Base-by-base conservation (phyloP, 129 eudicot genomes). In the Artemisia argyi region DNA sequence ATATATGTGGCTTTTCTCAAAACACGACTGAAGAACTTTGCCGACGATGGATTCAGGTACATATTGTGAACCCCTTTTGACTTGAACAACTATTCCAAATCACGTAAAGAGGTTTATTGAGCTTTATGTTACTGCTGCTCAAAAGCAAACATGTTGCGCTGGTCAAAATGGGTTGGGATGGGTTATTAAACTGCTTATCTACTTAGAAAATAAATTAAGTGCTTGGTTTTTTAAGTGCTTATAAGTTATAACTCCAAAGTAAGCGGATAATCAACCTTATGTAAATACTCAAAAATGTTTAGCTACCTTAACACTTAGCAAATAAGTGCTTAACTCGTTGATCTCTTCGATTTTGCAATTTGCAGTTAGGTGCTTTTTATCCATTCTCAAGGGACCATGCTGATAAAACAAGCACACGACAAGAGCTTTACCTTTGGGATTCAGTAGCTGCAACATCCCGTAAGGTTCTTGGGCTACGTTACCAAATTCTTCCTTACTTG, bases 1-100 rank as follows among this genome's bases (percentile, higher is more conserved):
- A 91, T 86, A 88, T 91, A 48, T 88, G 97, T 77, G 96, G 97
- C 0, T 93, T 93, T 71, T 68, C 77, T 11, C 50, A 76, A 48
- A 69, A 87, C 65, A 93, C 98, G 2, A 87, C 80, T 1, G 98
- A 93, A 83, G 98, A 93, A 60, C 96, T 93, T 7, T 93, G 98
- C 44, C 80, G 82, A 2, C 81, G 96, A 4, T 89, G 96, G 96
- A 89, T 89, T 82, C 96, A 89, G 95, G 98, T 89, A 84, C 39
- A 14, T 3, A 24, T 49, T 39, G 1, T 65, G 51, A 65, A 67
- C 46, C 39, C 46, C 39, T 10, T 49, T 30, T 76, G 53, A 59
- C 20, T 55, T 56, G n/a, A 39, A 55, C 10, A 20, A 65, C 11
- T 57, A 47, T 7, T 1, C 47, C 12, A 47, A 74, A 65, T 47